Evolutionary conservation across 805 yeast genomes (phyloP).

Genomic region (Schwanniomyces vanrijiae): DNA sequence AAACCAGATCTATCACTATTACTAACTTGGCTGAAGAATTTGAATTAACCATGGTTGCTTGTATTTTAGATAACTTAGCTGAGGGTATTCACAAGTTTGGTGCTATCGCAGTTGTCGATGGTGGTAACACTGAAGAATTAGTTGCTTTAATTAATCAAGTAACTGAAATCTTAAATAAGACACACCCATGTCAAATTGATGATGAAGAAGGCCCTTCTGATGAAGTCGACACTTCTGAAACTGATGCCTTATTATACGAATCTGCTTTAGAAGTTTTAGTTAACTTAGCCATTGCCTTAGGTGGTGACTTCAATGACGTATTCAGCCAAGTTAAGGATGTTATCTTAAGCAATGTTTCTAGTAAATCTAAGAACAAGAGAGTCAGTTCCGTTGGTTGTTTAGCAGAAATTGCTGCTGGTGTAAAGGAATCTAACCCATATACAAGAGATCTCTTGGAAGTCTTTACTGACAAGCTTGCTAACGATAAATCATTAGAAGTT

Average conservation of each 20-base stretch:
- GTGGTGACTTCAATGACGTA: conserved; percentile 71
- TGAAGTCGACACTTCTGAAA: conserved; percentile 49
- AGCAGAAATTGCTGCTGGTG: conserved; percentile 82
- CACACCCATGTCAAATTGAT: conserved; percentile 79
- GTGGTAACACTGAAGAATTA: conserved; percentile 50
- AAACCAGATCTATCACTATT: conserved; percentile 67
- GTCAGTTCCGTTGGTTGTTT: conserved; percentile 83
- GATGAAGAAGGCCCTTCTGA: conserved; percentile 65
- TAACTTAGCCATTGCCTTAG: conserved; percentile 72
- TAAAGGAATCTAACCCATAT: conserved; percentile 66
- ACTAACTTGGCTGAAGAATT: conserved; percentile 72
- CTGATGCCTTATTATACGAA: conserved; percentile 72
- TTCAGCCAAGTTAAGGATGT: conserved; percentile 71
- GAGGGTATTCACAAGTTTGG: conserved; percentile 73
- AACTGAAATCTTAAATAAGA: conserved; percentile 71
- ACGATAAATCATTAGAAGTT: conserved; percentile 80
- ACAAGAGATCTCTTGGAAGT: conserved; percentile 68
- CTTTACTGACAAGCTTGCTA: conserved; percentile 66
- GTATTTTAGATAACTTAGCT: conserved; percentile 70
- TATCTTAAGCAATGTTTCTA: conserved; percentile 54
- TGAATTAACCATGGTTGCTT: conserved; percentile 78
- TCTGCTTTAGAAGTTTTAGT: conserved; percentile 84
- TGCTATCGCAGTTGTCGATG: conserved; percentile 65
- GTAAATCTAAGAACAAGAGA: conserved; percentile 69
- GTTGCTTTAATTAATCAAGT: conserved; percentile 71